Evolutionary conservation across 2,329 filamentous ascomycete species (phyloP).

Genomic region (Aspergillus viridinutans): DNA sequence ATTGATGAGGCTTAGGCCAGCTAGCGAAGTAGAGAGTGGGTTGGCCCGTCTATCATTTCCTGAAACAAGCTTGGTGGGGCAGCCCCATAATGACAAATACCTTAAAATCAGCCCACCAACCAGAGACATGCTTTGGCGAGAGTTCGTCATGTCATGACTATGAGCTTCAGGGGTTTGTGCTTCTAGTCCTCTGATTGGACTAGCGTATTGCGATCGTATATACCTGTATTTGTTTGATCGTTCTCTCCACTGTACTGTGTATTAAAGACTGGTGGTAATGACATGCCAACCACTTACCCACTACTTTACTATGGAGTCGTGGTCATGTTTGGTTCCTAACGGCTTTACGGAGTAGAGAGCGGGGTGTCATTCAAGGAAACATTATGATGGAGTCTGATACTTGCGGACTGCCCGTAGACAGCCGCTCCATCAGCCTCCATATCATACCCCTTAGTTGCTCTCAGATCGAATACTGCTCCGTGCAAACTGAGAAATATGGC

Average conservation of each 20-base stretch:
- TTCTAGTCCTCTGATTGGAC: slow-evolving; percentile 7
- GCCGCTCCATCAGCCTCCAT: not conserved
- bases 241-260: not conserved
- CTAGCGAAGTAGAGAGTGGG: not conserved
- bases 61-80: slow-evolving; percentile 4
- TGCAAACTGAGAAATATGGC: not conserved
- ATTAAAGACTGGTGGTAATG: not conserved
- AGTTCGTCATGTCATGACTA: slow-evolving; percentile 16
- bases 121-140: not conserved
- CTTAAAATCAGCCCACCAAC: slow-evolving; percentile 18
- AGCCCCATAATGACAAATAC: slow-evolving; percentile 22
- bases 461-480: not conserved
- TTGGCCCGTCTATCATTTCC: slow-evolving; percentile 16
- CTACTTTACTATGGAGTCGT: too few relatives aligned
- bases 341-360: not conserved
- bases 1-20: not conserved
- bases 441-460: not conserved
- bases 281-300: not conserved
- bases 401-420: not conserved
- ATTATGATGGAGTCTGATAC: not conserved
- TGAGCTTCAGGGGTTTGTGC: slow-evolving; percentile 17
- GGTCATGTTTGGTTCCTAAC: not conserved
- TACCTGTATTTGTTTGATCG: not conserved
- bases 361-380: too few relatives aligned
- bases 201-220: not conserved